phyloP scores from a whole-genome alignment of 2,329 filamentous ascomycete genomes.

The Blumeria hordei region DNA sequence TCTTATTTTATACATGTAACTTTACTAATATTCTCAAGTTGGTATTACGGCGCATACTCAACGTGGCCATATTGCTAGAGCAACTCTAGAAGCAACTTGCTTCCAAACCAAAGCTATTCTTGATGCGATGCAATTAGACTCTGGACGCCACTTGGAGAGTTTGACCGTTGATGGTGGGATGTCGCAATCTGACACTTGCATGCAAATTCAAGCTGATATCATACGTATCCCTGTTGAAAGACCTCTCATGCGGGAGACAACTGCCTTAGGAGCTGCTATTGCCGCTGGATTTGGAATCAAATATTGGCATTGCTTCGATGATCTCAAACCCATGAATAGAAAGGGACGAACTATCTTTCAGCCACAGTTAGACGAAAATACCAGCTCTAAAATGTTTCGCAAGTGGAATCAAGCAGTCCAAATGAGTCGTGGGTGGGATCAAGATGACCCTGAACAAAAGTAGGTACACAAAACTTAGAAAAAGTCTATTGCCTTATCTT shows the following conservation, averaged over 20 bases:
- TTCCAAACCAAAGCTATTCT: conserved; percentile 54
- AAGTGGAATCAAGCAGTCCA: conserved; percentile 56
- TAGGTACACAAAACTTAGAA: background rate
- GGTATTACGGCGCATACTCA: conserved; percentile 47
- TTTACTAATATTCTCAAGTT: conserved; percentile 17
- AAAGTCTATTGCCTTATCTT: background rate
- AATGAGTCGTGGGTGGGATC: conserved; percentile 50
- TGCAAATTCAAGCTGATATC: conserved; percentile 62
- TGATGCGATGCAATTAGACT: conserved; percentile 48
- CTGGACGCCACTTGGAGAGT: conserved; percentile 35
- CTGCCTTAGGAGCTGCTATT: conserved; percentile 57
- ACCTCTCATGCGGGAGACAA: conserved; percentile 64
- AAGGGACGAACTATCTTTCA: conserved; percentile 44
- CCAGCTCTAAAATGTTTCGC: conserved; percentile 37
- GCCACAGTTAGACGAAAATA: conserved; percentile 34
- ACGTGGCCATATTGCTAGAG: conserved; percentile 44
- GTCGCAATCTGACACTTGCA: conserved; percentile 47
- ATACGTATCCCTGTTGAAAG: conserved; percentile 58
- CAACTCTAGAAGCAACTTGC: conserved; percentile 48
- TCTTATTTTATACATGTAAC: conserved; percentile 3
- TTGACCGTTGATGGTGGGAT: conserved; percentile 49
- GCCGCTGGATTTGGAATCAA: conserved; percentile 56
- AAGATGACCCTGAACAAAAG: conserved; percentile 9
- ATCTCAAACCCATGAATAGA: conserved; percentile 46
- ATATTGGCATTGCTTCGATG: conserved; percentile 50